These are phyloP conservation scores for Penstemon davidsonii DNA, from an alignment of 257 asterid genomes.

Conservation along the genomic window DNA sequence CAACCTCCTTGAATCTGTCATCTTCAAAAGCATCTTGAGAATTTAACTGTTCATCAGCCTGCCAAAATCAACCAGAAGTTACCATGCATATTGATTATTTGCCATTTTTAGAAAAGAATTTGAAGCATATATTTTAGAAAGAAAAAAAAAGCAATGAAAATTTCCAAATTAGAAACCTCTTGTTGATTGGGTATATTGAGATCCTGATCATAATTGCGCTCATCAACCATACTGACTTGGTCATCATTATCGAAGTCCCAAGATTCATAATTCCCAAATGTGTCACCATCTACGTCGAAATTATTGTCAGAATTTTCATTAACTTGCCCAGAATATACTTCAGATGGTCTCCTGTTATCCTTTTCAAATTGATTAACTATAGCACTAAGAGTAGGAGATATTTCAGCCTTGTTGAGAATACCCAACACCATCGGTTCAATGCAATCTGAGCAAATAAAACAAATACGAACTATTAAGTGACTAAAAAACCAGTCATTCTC, in stretches of 20 bases:
- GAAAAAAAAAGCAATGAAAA: slow-evolving; percentile 20
- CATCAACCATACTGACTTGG: slow-evolving; percentile 57
- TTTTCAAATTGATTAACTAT: slow-evolving; percentile 64
- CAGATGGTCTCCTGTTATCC: slow-evolving; percentile 58
- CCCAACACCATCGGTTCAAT: slow-evolving; percentile 66
- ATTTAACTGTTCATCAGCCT: slow-evolving; percentile 54
- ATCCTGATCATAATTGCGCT: slow-evolving; percentile 48
- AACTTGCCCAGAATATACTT: slow-evolving; percentile 50
- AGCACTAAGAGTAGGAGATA: slow-evolving; percentile 80
- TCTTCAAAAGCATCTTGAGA: slow-evolving; percentile 52
- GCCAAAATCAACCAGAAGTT: slow-evolving; percentile 34
- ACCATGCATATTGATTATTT: slow-evolving; percentile 7
- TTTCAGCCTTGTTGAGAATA: slow-evolving; percentile 60
- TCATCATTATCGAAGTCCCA: slow-evolving; percentile 77
- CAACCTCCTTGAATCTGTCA: slow-evolving; percentile 68
- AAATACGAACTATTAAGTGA: slow-evolving; percentile 21
- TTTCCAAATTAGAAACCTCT: slow-evolving; percentile 48
- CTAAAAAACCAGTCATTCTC: neutral
- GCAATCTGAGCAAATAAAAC: slow-evolving; percentile 54
- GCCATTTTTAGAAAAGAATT: neutral
- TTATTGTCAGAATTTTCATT: slow-evolving; percentile 35
- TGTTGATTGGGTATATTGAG: slow-evolving; percentile 44
- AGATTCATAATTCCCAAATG: slow-evolving; percentile 47
- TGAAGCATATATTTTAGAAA: slow-evolving; percentile 2
- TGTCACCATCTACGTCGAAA: slow-evolving; percentile 47